A percentile compares a stretch with the other conserved stretches of the same genome.
Evolutionary conservation across 176 grass and related monocot species (phyloP).

Genomic region (Rhynchospora pubera): DNA sequence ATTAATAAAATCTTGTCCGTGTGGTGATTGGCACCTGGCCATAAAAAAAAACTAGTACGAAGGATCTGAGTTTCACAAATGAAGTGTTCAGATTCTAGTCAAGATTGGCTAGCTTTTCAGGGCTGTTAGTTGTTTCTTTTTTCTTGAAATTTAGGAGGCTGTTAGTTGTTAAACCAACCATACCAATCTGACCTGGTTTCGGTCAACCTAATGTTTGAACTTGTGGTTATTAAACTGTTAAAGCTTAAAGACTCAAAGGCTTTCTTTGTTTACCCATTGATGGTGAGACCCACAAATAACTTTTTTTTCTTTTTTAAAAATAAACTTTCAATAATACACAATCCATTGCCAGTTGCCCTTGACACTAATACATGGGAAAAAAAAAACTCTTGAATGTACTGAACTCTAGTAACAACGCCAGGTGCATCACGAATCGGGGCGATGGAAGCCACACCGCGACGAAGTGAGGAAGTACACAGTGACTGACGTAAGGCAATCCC

Average conservation of each 20-base stretch:
- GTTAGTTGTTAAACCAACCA: background rate
- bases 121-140: too few relatives aligned
- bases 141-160: too few relatives aligned
- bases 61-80: background rate
- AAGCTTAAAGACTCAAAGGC: too few relatives aligned
- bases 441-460: constrained; percentile 39
- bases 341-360: too few relatives aligned
- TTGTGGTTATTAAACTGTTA: too few relatives aligned
- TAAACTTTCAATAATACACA: background rate
- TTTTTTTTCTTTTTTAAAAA: background rate
- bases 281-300: background rate
- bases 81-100: background rate
- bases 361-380: background rate
- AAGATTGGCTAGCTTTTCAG: background rate
- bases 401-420: background rate
- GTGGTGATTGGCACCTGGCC: too few relatives aligned
- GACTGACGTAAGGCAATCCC: constrained; percentile 39
- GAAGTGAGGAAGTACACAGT: constrained; percentile 37
- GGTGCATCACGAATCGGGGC: constrained; percentile 6
- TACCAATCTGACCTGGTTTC: background rate
- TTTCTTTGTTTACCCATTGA: too few relatives aligned
- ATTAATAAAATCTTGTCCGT: too few relatives aligned
- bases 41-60: background rate
- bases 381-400: background rate
- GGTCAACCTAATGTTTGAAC: background rate